Percentiles rank a stretch among this genome's conserved stretches.
Evolutionary conservation across 192 early-diverging fungal species (phyloP).

Genomic region (Gamsiella multidivaricata): DNA sequence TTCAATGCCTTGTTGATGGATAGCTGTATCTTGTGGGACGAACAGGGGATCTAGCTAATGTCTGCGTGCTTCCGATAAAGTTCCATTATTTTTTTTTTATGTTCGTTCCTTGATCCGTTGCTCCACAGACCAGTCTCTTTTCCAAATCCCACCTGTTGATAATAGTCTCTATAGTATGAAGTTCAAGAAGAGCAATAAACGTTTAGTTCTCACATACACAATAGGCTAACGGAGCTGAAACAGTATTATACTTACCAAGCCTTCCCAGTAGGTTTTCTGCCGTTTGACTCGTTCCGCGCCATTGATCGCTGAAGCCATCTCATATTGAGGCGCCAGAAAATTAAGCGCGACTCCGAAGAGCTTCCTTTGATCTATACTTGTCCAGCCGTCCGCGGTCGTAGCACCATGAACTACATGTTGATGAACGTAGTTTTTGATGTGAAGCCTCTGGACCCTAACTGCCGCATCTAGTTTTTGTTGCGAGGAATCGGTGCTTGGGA

Average conservation of each 20-base stretch:
- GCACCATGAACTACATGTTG: background rate
- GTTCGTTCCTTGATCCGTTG: constrained; percentile 37
- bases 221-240: background rate
- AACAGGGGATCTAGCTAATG: constrained; percentile 8
- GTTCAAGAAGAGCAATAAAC: background rate
- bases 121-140: constrained; percentile 21
- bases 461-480: background rate
- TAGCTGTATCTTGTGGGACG: constrained; percentile 18
- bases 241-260: constrained; percentile 4
- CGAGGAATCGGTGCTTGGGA: background rate
- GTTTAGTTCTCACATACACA: background rate
- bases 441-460: background rate
- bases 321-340: background rate
- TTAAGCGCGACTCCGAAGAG: constrained; percentile 9
- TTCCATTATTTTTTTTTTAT: constrained; percentile 13
- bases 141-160: constrained; percentile 6
- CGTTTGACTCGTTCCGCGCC: constrained; percentile 19
- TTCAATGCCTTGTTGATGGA: constrained; percentile 30
- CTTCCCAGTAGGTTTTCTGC: constrained; percentile 4
- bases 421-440: background rate
- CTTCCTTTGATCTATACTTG: constrained; percentile 18
- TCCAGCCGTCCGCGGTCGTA: constrained; percentile 21
- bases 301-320: constrained; percentile 8
- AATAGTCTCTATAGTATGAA: background rate
- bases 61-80: background rate